Evolutionary conservation across 169 alveolate species (phyloP), one percentile per base, ranked within the genome.

Genomic region (Neospora caninum): DNA sequence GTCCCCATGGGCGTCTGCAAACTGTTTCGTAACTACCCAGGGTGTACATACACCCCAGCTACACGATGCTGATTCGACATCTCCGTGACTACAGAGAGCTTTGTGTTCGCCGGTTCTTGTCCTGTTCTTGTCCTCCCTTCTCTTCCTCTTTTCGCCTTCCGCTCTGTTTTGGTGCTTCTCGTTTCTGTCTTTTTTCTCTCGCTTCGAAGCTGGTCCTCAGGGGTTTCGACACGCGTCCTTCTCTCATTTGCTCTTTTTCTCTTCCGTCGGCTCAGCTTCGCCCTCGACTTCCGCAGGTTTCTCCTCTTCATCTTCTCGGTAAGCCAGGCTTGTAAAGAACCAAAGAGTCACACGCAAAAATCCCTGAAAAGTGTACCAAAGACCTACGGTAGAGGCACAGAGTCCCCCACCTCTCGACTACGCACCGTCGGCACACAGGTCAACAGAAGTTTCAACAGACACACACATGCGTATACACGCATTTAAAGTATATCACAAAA

Each of bases 261-360:
- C 88, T 29, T 80, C 53, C 64, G 7, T 36, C 34, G 20, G 2
- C 78, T 86, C 91, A 16, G 31, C 42, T 22, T 10, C 91, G 18
- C 36, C 78, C 78, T 86, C 43, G 58, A 16, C 78, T 64, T 80
- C 88, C 42, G 41, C 78, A 16, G 34, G 31, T 25, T n/a, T 43
- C n/a, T 86, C 78, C 78, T 86, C 78, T 20, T 86, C 91, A 9
- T 86, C 78, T 39, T n/a, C 78, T 0, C 45, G 70, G 70, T 42
- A n/a, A 16, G 70, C 78, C 29, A 86, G 80, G 38, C 89, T 83
- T 7, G 25, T 0, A 20, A 13, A 27, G n/a, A n/a, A n/a, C n/a
- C n/a, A n/a, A n/a, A n/a, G 22, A 2, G 16, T 10, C 29, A 36
- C 1, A 36, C 7, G 41, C 41, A n/a, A 6, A 36, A 38, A 42